These are phyloP conservation scores for Fusarium sp. DNA, from an alignment of 2,329 filamentous ascomycete genomes.

Conservation along the genomic window DNA sequence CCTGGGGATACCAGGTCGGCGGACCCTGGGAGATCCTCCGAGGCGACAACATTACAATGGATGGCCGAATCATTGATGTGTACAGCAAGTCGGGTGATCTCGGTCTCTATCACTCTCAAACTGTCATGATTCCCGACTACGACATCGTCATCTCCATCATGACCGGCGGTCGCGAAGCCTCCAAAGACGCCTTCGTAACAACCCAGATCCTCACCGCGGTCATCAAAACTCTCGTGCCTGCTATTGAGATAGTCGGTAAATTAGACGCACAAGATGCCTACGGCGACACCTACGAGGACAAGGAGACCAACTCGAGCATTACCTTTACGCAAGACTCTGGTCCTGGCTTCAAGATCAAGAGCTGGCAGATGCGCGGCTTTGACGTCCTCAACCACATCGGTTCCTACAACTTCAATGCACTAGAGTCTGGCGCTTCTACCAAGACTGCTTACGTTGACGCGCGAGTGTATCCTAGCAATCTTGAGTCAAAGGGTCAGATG, in stretches of 20 bases:
- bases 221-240: constrained; percentile 53
- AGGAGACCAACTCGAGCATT: constrained; percentile 54
- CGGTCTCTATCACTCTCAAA: constrained; percentile 54
- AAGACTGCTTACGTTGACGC: constrained; percentile 37
- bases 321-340: constrained; percentile 53
- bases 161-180: constrained; percentile 49
- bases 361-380: constrained; percentile 56
- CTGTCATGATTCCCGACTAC: constrained; percentile 60
- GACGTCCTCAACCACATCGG: constrained; percentile 54
- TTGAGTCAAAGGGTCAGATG: constrained; percentile 31
- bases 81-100: constrained; percentile 61
- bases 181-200: constrained; percentile 27
- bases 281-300: constrained; percentile 50
- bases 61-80: too few species aligned
- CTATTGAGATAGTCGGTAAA: constrained; percentile 55
- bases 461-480: constrained; percentile 49
- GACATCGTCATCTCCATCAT: constrained; percentile 57
- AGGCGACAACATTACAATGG: constrained; percentile 48
- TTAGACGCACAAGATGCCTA: too few species aligned
- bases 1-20: constrained; percentile 54
- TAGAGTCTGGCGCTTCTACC: constrained; percentile 17
- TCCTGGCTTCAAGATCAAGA: constrained; percentile 54
- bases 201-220: constrained; percentile 47
- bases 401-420: constrained; percentile 40
- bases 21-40: constrained; percentile 62